phyloP scores from a whole-genome alignment of 2,329 filamentous ascomycete species.

The Trichoderma polysporum region DNA sequence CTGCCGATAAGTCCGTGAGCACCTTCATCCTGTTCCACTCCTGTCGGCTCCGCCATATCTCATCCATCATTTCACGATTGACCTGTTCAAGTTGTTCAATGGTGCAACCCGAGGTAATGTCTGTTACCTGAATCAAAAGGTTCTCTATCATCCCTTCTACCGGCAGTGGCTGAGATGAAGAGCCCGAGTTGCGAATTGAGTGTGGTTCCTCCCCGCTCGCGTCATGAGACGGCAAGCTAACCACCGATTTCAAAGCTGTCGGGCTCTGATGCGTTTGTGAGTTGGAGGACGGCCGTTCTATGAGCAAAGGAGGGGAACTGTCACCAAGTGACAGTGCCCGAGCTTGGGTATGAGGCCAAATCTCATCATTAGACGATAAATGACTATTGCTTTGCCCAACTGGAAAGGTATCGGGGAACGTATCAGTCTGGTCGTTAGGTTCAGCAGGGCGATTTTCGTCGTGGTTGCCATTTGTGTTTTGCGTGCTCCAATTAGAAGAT shows the following conservation, averaged over 20 bases:
- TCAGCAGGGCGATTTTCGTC: constrained; percentile 42
- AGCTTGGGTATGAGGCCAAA: constrained; percentile 60
- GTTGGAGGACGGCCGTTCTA: constrained; percentile 43
- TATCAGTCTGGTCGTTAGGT: constrained; percentile 36
- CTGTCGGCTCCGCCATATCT: constrained; percentile 74
- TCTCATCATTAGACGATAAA: constrained; percentile 49
- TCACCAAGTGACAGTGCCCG: constrained; percentile 48
- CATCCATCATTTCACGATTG: constrained; percentile 85
- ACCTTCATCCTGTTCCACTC: constrained; percentile 85
- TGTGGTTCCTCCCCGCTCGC: constrained; percentile 38
- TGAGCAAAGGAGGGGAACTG: constrained; percentile 28
- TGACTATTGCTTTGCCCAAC: constrained; percentile 38
- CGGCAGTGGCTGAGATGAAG: constrained; percentile 46
- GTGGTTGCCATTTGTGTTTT: constrained; percentile 67
- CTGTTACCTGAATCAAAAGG: constrained; percentile 63
- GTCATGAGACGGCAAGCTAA: constrained; percentile 34
- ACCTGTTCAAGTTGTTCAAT: constrained; percentile 96
- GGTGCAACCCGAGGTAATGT: constrained; percentile 71
- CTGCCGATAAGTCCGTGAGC: constrained; percentile 58
- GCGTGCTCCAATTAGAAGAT: constrained; percentile 66
- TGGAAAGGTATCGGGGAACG: constrained; percentile 57
- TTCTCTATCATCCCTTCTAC: constrained; percentile 51
- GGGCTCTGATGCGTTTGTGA: constrained; percentile 25
- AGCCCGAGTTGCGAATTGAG: constrained; percentile 33
- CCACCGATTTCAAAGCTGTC: constrained; percentile 20